Evolutionary conservation across 2,329 filamentous ascomycete species (phyloP), one percentile per base, ranked within the genome.

Genomic region (Fusarium euwallaceae): DNA sequence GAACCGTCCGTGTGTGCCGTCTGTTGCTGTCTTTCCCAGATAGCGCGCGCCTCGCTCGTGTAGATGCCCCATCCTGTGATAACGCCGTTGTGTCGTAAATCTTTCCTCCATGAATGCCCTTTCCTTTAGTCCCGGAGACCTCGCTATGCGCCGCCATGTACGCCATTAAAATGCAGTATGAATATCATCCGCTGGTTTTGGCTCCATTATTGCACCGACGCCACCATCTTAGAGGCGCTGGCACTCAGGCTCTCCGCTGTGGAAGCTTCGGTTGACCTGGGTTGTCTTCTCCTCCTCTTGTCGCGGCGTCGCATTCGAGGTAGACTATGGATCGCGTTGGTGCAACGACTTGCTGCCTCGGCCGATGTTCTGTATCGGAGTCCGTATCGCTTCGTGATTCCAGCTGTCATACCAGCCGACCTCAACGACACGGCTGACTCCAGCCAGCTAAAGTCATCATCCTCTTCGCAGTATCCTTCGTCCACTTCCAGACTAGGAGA

Each of bases 231-330:
- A 11, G 70, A 64, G n/a, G 59, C 45, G 51, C 63, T 27, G n/a
- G 66, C 55, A 27, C 45, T 22, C 4, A 68, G 41, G 9, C n/a
- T 36, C 41, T 43, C 63, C 5, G 51, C 48, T 20, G 61, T 29
- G 58, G 74, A 63, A n/a, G 56, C 45, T 22, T 71, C 63, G 8
- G 63, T n/a, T 10, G 60, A 62, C 37, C 63, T 64, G 29, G 39
- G 61, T 24, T 70, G 70, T 34, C 61, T 75, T 24, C 61, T 71
- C 43, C 53, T 69, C 51, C 70, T 77, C 61, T 77, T 79, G 43
- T 78, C 75, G 58, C 78, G 76, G n/a, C 78, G 74, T 63, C 78
- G 74, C 78, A 79, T 79, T 27, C 78, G 73, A 17, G 78, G 78
- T 7, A 71, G 64, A 53, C 67, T 73, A 43, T 77, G 75, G 6